These are phyloP conservation scores for Scenedesmus sp. DNA, from an alignment of 163 green algal species.

Conservation along the genomic window DNA sequence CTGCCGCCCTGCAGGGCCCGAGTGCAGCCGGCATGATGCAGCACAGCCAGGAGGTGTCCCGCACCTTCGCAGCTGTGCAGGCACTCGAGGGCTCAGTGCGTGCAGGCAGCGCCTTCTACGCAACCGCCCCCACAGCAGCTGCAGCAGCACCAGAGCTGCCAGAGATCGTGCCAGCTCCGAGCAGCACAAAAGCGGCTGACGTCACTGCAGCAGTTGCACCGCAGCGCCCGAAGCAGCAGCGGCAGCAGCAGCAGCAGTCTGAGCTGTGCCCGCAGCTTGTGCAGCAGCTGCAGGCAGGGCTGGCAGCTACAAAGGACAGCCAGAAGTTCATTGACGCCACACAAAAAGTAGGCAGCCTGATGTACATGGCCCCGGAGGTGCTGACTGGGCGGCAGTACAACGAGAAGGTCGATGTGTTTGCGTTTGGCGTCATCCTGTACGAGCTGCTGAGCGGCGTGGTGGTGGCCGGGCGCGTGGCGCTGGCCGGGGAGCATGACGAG, in stretches of 20 bases:
- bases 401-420: constrained; percentile 81
- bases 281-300: background rate
- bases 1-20: background rate
- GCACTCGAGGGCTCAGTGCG: constrained; percentile 48
- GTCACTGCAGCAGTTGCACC: background rate
- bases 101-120: constrained; percentile 32
- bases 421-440: constrained; percentile 73
- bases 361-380: constrained; percentile 67
- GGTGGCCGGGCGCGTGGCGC: constrained; percentile 32
- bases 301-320: background rate
- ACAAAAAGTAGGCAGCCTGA: constrained; percentile 53
- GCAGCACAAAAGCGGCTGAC: background rate
- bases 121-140: background rate
- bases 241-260: constrained; percentile 21
- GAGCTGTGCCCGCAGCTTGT: constrained; percentile 44
- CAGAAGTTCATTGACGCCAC: constrained; percentile 43
- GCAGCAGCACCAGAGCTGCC: background rate
- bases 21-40: constrained; percentile 13
- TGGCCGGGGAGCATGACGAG: constrained; percentile 31
- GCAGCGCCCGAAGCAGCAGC: background rate
- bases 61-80: constrained; percentile 38
- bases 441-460: constrained; percentile 59
- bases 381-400: constrained; percentile 70
- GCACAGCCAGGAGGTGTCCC: constrained; percentile 12
- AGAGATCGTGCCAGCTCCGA: background rate